These are phyloP conservation scores for Trametes cinnabarina DNA, from an alignment of 768 basidiomycete genomes.

Conservation along the genomic window DNA sequence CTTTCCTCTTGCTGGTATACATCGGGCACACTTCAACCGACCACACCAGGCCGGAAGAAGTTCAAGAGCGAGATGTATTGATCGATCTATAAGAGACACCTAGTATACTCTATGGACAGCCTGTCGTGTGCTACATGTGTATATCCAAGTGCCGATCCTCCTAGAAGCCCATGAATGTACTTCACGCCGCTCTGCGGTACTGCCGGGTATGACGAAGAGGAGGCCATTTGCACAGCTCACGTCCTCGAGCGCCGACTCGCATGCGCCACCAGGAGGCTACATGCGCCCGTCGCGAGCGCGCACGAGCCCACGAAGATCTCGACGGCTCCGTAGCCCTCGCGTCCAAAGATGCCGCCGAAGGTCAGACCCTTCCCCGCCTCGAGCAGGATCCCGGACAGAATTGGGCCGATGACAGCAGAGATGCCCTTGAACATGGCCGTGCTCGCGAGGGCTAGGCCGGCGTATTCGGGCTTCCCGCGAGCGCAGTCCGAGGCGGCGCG, in stretches of 20 bases:
- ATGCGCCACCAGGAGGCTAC: constrained; percentile 18
- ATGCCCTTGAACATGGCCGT: constrained; percentile 22
- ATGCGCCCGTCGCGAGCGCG: constrained; percentile 19
- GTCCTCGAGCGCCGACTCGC: constrained; percentile 11
- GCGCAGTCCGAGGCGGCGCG: constrained; percentile 22
- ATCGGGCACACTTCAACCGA: background rate
- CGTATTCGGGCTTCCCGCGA: constrained; percentile 22
- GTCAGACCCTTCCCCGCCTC: constrained; percentile 20
- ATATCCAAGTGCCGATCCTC: background rate
- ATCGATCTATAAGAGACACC: background rate
- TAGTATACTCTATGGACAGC: background rate
- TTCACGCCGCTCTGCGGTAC: background rate
- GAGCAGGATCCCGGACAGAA: constrained; percentile 23
- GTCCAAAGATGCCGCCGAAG: constrained; percentile 14
- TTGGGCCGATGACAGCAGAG: constrained; percentile 23
- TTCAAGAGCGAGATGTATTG: constrained; percentile 10
- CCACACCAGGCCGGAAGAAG: background rate
- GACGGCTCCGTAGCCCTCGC: constrained; percentile 23
- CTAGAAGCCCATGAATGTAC: background rate
- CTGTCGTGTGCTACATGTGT: background rate
- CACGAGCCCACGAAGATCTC: constrained; percentile 26
- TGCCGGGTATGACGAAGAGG: background rate
- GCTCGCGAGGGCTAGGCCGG: constrained; percentile 17
- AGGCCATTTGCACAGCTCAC: background rate
- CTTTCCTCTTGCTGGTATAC: background rate